Base-by-base conservation (phyloP, 2,329 filamentous ascomycete species). In the Cladosporium velox region DNA sequence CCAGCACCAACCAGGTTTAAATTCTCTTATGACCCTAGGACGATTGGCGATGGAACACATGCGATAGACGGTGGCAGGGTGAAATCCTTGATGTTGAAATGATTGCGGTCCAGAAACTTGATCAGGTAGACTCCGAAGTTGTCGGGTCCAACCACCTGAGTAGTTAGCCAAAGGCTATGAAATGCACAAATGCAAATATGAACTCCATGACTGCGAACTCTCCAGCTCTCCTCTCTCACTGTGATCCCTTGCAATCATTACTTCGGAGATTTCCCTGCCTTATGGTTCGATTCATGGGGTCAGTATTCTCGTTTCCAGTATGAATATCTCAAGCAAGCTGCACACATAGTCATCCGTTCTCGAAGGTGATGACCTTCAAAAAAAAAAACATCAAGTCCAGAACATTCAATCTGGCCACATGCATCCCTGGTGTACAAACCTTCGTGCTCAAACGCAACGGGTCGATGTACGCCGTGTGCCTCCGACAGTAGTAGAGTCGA, bases 1-100 rank as follows among this genome's bases (percentile, higher is more conserved):
- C 51, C 15, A 51, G 60, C 26, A 65, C 66, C 38, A 69, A 66
- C 21, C 66, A 65, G 24, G 49, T 35, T 21, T 64, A 55, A 41
- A 41, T n/a, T 18, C 35, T 30, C 10, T 62, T 12, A 35, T 38
- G 30, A 38, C 10, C n/a, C 18, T 38, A 38, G 24, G 21, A 14
- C 24, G 24, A 41, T 28, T 18, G 12, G 35, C 7, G 57, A 18
- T n/a, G 57, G 35, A 38, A 58, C 18, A 32, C 18, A 58, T 38
- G 54, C 28, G 38, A 58, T 58, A 38, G 34, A 58, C n/a, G 18
- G 18, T 34, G 28, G 54, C 30, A 58, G 54, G 54, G 18, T 8
- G 38, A 44, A 44, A n/a, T 7, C 38, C 38, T 44, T 44, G 38
- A 44, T n/a, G 38, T 44, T 15, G 38, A 44, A 44, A 44, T 21